Evolutionary conservation across 106 monocot genomes (phyloP), one percentile per base, ranked within the genome.

Genomic region (Hemerocallis citrina): DNA sequence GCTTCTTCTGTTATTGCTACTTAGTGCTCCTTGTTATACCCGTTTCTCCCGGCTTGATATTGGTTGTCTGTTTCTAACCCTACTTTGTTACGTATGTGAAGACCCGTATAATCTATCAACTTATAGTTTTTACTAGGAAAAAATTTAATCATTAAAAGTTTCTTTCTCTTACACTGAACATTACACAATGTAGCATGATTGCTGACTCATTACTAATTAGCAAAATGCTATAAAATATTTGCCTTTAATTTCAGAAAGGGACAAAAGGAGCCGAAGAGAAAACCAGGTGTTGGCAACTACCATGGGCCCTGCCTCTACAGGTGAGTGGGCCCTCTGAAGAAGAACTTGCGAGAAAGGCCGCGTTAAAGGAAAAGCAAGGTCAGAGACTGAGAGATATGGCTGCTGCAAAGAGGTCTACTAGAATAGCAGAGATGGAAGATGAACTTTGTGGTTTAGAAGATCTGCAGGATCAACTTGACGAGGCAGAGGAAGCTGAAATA

Each of bases 331-430:
- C 91, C 28, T 76, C 84, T 11, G 90, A 90, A 71, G 93, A 89
- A 68, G 91, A 96, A 73, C 63, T 91, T 65, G 96, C 96, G 32
- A 84, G 91, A 74, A 96, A 84, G 54, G 91, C 86, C 32, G 96
- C 96, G 52, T 64, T 87, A 46, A 96, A 74, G 57, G 87, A 91
- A 69, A 85, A 76, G 50, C 91, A 91, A 68, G 80, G 84, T 8
- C 96, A 96, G 64, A 52, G 96, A 20, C 61, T 96, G 21, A 79
- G 96, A 29, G 96, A 96, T 16, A 91, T 96, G 86, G 91, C 96
- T 72, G 91, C 91, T 52, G 69, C 81, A 35, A 91, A 83, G 63
- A 81, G 60, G 43, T 68, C 67, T 35, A 52, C 64, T 24, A 84
- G 64, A 72, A 96, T 96, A 58, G 47, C 73, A 11, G 96, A 85